Percentiles rank a stretch among this genome's conserved stretches.
Conservation (phyloP, 768 basidiomycete species). For the Suillus subluteus region DNA sequence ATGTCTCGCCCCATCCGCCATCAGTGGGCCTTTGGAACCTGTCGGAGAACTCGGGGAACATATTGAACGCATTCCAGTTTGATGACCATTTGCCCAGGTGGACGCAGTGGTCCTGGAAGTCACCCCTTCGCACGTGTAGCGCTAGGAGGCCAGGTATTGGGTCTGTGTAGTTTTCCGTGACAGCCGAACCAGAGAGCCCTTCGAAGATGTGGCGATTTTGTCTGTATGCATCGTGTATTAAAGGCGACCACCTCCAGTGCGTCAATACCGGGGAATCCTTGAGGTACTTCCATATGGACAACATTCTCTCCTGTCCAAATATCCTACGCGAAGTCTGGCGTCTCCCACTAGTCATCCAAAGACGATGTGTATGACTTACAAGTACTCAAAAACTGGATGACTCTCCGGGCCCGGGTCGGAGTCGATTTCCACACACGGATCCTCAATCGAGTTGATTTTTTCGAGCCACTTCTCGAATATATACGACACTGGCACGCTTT, state of each 20-base stretch:
- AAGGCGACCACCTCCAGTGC: slow-evolving; percentile 42
- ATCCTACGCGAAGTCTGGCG: slow-evolving; percentile 28
- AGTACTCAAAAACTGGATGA: slow-evolving; percentile 38
- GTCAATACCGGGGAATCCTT: slow-evolving; percentile 37
- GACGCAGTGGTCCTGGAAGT: slow-evolving; percentile 47
- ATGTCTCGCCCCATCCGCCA: slow-evolving; percentile 22
- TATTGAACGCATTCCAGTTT: slow-evolving; percentile 48
- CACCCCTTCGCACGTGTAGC: slow-evolving; percentile 55
- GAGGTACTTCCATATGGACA: slow-evolving; percentile 39
- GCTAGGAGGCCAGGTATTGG: slow-evolving; percentile 44
- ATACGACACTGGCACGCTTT: slow-evolving; percentile 27
- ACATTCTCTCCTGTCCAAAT: slow-evolving; percentile 36
- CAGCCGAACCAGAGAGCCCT: neutral
- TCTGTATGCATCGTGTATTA: slow-evolving; percentile 36
- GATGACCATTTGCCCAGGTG: slow-evolving; percentile 36
- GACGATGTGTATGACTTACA: slow-evolving; percentile 28
- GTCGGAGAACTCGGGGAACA: slow-evolving; percentile 45
- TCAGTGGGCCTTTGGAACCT: slow-evolving; percentile 33
- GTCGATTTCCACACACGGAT: slow-evolving; percentile 44
- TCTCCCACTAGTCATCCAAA: neutral
- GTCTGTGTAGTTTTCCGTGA: slow-evolving; percentile 18
- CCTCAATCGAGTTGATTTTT: slow-evolving; percentile 36
- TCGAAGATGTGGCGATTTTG: slow-evolving; percentile 35
- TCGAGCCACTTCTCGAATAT: slow-evolving; percentile 45
- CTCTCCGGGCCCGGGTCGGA: too few relatives aligned